Percentiles rank a stretch among this genome's conserved stretches.
Conservation (phyloP, 768 basidiomycete species). For the Lanmaoa pseudosensibilis region DNA sequence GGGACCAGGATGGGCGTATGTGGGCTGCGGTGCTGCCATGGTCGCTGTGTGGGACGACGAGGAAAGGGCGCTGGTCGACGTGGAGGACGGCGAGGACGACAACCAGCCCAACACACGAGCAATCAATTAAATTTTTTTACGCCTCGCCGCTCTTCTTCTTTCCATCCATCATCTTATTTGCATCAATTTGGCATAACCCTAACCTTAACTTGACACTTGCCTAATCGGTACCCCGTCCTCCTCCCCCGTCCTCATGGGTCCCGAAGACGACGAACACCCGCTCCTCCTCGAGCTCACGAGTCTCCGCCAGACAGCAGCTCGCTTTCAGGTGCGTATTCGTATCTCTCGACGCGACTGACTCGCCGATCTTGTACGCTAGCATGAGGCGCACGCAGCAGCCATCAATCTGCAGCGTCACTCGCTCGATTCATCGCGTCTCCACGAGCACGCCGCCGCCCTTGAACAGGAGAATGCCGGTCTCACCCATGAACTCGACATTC, state of each 20-base stretch:
- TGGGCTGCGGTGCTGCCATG: slow-evolving; percentile 27
- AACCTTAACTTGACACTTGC: slow-evolving; percentile 12
- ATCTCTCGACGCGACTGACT: not conserved
- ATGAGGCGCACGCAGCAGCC: slow-evolving; percentile 66
- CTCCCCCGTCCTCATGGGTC: not conserved
- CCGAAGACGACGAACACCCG: slow-evolving; percentile 37
- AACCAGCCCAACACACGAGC: slow-evolving; percentile 11
- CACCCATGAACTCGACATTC: slow-evolving; percentile 51
- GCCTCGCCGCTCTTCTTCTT: not conserved
- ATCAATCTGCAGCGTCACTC: slow-evolving; percentile 66
- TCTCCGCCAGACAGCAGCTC: slow-evolving; percentile 45
- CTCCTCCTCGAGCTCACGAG: slow-evolving; percentile 49
- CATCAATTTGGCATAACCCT: slow-evolving; percentile 17
- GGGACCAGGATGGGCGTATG: slow-evolving; percentile 30
- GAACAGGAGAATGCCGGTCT: slow-evolving; percentile 61
- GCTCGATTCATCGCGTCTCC: slow-evolving; percentile 43
- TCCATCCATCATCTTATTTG: slow-evolving; percentile 17
- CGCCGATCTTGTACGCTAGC: slow-evolving; percentile 37
- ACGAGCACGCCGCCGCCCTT: slow-evolving; percentile 32
- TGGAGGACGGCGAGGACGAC: slow-evolving; percentile 6
- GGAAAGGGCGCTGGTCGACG: slow-evolving; percentile 9
- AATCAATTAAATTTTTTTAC: slow-evolving; percentile 3
- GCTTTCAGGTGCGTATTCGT: slow-evolving; percentile 45
- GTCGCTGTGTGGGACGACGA: slow-evolving; percentile 8
- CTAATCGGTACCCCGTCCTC: not conserved